Evolutionary conservation across 2,329 filamentous ascomycete genomes (phyloP).

Genomic region (Xylariaceae sp.): DNA sequence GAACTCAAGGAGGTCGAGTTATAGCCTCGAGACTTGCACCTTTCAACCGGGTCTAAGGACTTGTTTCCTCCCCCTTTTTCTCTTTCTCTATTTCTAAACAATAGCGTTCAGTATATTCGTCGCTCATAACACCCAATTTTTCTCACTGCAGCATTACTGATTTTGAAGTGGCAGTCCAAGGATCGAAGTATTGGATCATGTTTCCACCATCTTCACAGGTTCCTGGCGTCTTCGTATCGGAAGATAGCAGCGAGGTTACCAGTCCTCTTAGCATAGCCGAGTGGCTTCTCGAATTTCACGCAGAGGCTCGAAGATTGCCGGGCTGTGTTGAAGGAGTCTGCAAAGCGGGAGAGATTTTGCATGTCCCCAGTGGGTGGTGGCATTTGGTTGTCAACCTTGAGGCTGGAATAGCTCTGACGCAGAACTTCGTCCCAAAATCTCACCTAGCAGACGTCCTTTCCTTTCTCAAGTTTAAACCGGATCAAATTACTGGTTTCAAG

Average conservation of each 20-base stretch:
- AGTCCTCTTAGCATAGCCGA: constrained; percentile 94
- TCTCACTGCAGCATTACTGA: constrained; percentile 3
- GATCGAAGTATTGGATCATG: constrained; percentile 98
- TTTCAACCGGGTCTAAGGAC: not conserved
- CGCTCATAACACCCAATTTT: not conserved
- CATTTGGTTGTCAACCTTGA: constrained; percentile 91
- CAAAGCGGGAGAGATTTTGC: constrained; percentile 75
- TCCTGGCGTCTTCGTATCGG: constrained; percentile 84
- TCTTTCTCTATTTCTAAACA: not conserved
- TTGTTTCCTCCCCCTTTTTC: not conserved
- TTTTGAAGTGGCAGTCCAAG: constrained; percentile 51
- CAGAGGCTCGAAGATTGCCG: constrained; percentile 68
- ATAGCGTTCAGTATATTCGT: not conserved
- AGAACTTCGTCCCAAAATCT: constrained; percentile 84
- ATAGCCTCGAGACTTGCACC: not conserved
- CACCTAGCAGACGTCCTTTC: constrained; percentile 71
- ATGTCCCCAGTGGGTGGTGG: constrained; percentile 95
- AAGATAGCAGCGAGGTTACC: constrained; percentile 88
- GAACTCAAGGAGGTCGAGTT: too few species aligned
- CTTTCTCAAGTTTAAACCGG: constrained; percentile 76
- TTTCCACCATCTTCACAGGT: constrained; percentile 76
- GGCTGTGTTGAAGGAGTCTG: constrained; percentile 87
- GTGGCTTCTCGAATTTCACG: constrained; percentile 88
- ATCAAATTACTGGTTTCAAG: constrained; percentile 84
- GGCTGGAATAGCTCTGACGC: constrained; percentile 80